Evolutionary conservation across 106 monocot genomes (phyloP).

Genomic region (Acorus gramineus): DNA sequence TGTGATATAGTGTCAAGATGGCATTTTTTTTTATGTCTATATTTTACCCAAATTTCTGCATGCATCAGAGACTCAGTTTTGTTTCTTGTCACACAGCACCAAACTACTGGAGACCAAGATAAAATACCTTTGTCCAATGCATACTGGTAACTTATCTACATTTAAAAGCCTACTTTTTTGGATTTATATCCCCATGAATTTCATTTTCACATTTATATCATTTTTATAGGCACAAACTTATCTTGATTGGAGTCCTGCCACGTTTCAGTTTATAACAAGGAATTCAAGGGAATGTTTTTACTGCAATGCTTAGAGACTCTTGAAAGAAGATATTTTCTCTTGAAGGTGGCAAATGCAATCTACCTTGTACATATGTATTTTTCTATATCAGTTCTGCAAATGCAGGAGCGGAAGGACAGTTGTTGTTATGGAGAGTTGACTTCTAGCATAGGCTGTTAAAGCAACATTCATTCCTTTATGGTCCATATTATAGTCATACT

Average conservation of each 20-base stretch:
- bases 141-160: conserved; percentile 4
- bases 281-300: conserved; percentile 2
- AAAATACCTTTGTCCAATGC: not conserved
- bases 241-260: conserved; percentile 7
- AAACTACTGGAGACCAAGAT: conserved; percentile 74
- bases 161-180: not conserved
- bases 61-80: not conserved
- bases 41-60: not conserved
- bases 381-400: conserved; percentile 33
- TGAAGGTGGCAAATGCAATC: conserved; percentile 11
- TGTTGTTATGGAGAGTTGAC: conserved; percentile 30
- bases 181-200: not conserved
- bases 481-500: too few relatives aligned
- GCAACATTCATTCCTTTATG: too few relatives aligned
- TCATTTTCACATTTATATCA: not conserved
- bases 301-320: conserved; percentile 7
- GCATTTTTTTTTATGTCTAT: not conserved
- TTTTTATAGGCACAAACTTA: conserved; percentile 6
- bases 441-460: conserved; percentile 14
- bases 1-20: not conserved
- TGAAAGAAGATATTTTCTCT: not conserved
- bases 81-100: conserved; percentile 30
- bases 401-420: conserved; percentile 27
- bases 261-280: conserved; percentile 2
- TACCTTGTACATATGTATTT: conserved; percentile 57